Evolutionary conservation across 202 grass and related monocot species (phyloP).

Genomic region (Digitaria exilis): DNA sequence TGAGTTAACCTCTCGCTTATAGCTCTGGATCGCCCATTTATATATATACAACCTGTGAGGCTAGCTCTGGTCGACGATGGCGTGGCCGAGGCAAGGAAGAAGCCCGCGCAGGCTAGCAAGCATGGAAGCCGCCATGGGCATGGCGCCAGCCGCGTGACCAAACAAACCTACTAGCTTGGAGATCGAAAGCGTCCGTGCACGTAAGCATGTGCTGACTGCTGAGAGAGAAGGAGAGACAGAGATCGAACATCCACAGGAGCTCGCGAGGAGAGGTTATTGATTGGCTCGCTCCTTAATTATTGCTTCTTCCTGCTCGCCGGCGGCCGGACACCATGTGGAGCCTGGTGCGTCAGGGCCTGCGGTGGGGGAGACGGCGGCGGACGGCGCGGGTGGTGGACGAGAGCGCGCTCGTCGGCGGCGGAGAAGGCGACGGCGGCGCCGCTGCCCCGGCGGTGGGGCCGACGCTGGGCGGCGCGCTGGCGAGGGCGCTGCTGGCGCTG

Average conservation of each 20-base stretch:
- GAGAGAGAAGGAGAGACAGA: neutral
- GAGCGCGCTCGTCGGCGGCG: conserved; percentile 43
- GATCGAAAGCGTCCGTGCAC: conserved; percentile 25
- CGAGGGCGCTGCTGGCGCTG: conserved; percentile 56
- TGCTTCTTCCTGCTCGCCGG: neutral
- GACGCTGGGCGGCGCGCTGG: conserved; percentile 32
- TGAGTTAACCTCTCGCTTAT: neutral
- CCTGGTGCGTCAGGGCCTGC: conserved; percentile 46
- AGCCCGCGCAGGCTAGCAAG: neutral
- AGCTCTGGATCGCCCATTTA: too few relatives aligned
- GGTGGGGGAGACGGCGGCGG: conserved; percentile 42
- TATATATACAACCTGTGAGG: conserved; percentile 17
- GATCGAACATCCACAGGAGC: neutral
- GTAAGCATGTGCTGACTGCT: conserved; percentile 26
- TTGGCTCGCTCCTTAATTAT: neutral
- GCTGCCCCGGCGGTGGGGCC: neutral
- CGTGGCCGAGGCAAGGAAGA: conserved; percentile 14
- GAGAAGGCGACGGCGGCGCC: neutral
- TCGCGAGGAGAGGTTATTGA: neutral
- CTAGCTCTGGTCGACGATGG: conserved; percentile 17
- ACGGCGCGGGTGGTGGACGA: conserved; percentile 65
- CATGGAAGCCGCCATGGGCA: conserved; percentile 14
- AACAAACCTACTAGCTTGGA: neutral
- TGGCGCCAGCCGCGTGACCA: conserved; percentile 34
- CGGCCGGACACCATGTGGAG: conserved; percentile 47